Base-by-base conservation (phyloP, 1,139 yeast genomes). In the Tardiomyces digboiensis region DNA sequence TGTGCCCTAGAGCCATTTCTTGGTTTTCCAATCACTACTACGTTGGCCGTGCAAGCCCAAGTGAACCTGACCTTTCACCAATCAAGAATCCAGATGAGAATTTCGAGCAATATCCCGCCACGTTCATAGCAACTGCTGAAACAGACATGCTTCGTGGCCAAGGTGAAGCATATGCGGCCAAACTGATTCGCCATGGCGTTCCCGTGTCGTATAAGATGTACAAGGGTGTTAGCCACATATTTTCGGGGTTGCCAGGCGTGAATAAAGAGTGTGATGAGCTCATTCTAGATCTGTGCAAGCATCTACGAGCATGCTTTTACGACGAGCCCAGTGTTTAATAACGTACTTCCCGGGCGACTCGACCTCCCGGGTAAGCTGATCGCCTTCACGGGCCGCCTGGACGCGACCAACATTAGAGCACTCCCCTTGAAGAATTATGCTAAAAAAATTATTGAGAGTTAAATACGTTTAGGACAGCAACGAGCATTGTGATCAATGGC, bases 121-220 rank as follows among this genome's bases (percentile, higher is more conserved):
- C 65, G 4, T 48, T 61, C 7, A 49, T 63, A 10, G 51, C 49
- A 26, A 59, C 64, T 19, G 66, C 65, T 3, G 63, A 60, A 6
- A 52, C 56, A 45, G 67, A 63, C 48, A 58, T 62, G 10, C 47
- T 62, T 50, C 49, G 59, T 39, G 62, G 57, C 41, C 66, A 61
- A 44, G 67, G 66, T 12, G 52, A 54, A 41, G 60, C 53, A 4
- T 63, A 63, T 44, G 64, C 65, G n/a, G 49, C 56, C 23, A 58
- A 52, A 42, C 49, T 62, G 36, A 42, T 54, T 38, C 52, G 53
- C 20, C 44, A 54, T 43, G 61, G 61, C n/a, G 53, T 51, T 39
- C 61, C 60, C 18, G 48, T 42, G n/a, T 36, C 42, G 19, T 8
- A 19, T 33, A 52, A 54, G 37, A 47, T 59, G 21, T 57, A 53